phyloP scores from a whole-genome alignment of 2,329 filamentous ascomycete species.

The Ascochyta viciae-villosae region DNA sequence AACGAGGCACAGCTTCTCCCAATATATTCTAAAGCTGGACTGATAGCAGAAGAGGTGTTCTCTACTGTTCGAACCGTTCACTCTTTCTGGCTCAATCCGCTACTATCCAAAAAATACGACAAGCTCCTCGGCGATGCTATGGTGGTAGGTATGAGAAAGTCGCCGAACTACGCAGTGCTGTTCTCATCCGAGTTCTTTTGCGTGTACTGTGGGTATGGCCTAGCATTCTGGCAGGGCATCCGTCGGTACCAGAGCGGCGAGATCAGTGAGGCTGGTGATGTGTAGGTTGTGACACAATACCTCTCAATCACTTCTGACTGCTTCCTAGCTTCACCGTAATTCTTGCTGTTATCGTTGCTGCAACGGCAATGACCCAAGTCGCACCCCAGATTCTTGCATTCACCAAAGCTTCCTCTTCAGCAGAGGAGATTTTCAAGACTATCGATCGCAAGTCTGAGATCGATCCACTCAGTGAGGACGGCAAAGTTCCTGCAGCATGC shows the following conservation, averaged over 20 bases:
- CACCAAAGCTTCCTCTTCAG: too few species aligned
- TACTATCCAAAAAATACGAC: conserved; percentile 55
- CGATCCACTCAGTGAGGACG: conserved; percentile 57
- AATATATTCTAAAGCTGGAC: conserved; percentile 55
- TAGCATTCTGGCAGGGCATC: conserved; percentile 57
- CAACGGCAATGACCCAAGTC: conserved; percentile 79
- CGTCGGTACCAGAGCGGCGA: conserved; percentile 64
- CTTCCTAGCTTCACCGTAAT: conserved; percentile 36
- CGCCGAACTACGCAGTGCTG: conserved; percentile 51
- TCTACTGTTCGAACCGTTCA: conserved; percentile 58
- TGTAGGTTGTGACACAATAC: conserved; percentile 25
- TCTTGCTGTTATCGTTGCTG: conserved; percentile 49
- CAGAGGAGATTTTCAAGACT: conserved; percentile 54
- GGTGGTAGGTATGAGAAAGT: conserved; percentile 55
- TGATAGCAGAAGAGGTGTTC: conserved; percentile 60
- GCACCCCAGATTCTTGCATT: conserved; percentile 86
- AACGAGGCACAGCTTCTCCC: conserved; percentile 47
- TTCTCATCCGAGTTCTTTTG: conserved; percentile 55
- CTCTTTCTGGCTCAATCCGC: conserved; percentile 55
- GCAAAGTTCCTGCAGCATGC: conserved; percentile 23
- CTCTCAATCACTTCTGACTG: background rate
- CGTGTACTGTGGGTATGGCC: conserved; percentile 54
- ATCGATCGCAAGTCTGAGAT: conserved; percentile 83
- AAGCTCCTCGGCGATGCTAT: conserved; percentile 52
- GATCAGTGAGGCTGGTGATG: conserved; percentile 54